Base-by-base conservation (phyloP, 2,329 filamentous ascomycete genomes). In the Cercospora berteroae region DNA sequence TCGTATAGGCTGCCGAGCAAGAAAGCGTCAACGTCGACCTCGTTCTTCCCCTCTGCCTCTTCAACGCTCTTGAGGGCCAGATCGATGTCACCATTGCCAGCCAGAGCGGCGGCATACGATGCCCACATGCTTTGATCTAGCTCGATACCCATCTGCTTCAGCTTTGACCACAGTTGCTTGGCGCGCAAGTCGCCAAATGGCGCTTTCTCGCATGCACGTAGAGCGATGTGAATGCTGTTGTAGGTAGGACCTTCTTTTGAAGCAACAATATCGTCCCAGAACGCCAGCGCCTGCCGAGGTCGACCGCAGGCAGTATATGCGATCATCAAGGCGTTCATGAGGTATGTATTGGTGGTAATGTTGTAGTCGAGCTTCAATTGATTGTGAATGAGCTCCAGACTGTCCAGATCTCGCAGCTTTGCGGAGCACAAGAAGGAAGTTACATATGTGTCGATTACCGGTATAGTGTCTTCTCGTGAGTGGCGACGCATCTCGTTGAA, bases 401-500 rank as follows among this genome's bases (percentile, higher is more conserved):
- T 88, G 65, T 91, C 88, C 1, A 77, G 61, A 56, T 80, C 78
- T 33, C 70, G 69, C 3, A 76, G 63, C 56, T 71, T 72, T 5
- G 75, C 76, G 25, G 97, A 86, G 2, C 93, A 92, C 67, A 91
- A 87, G 66, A 98, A 90, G 69, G 89, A 94, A 36, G 85, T 81
- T 3, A 92, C 85, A 76, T 99, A 99, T 5, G 90, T 91, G 55
- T 92, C 88, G 9, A 86, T 79, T 2, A 84, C 89, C 0, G 95
- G 93, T 0, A 90, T 87, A 23, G 87, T 86, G 1, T 82, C 80
- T 2, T 81, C 81, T 66, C 89, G 87, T 25, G 85, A 83, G 70
- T 93, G 89, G 60, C 90, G 86, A n/a, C 93, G 90, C 94, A 98
- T 98, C 77, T 97, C 92, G 13, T 91, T 91, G 79, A 99, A 97